Evolutionary conservation across 2,329 filamentous ascomycete genomes (phyloP).

Genomic region (Ophiocordyceps camponoti-floridani): DNA sequence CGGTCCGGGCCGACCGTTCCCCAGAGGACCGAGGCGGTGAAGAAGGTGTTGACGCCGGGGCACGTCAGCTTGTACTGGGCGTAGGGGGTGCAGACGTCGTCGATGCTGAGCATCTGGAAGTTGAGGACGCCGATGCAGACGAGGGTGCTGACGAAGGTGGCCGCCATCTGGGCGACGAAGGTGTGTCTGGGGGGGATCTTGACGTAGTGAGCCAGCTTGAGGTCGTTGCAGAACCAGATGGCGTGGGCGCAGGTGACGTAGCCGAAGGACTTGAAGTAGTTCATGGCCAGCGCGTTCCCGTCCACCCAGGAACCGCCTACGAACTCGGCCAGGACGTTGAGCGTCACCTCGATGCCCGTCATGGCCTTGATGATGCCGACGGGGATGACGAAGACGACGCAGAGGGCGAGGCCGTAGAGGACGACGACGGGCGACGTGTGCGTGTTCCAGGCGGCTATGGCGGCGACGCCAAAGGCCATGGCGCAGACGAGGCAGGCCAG

Average conservation of each 20-base stretch:
- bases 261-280: slow-evolving; percentile 28
- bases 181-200: slow-evolving; percentile 40
- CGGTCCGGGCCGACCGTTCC: slow-evolving; percentile 32
- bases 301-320: slow-evolving; percentile 30
- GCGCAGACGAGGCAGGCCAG: slow-evolving; percentile 21
- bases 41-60: slow-evolving; percentile 35
- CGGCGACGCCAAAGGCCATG: slow-evolving; percentile 26
- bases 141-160: slow-evolving; percentile 34
- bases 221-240: slow-evolving; percentile 29
- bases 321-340: slow-evolving; percentile 35
- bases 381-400: slow-evolving; percentile 31
- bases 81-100: slow-evolving; percentile 26
- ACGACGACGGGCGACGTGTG: slow-evolving; percentile 32
- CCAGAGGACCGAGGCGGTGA: slow-evolving; percentile 37
- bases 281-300: slow-evolving; percentile 33
- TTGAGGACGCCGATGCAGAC: slow-evolving; percentile 30
- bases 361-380: slow-evolving; percentile 34
- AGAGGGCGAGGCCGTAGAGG: slow-evolving; percentile 30
- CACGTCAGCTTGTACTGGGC: slow-evolving; percentile 31
- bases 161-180: slow-evolving; percentile 39
- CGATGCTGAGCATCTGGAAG: slow-evolving; percentile 30
- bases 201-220: slow-evolving; percentile 35
- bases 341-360: slow-evolving; percentile 31
- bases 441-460: slow-evolving; percentile 28
- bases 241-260: slow-evolving; percentile 30